A percentile compares a stretch with the other conserved stretches of the same genome.
These are phyloP conservation scores for Didymella segeticola DNA, from an alignment of 2,329 filamentous ascomycete species.

Conservation along the genomic window DNA sequence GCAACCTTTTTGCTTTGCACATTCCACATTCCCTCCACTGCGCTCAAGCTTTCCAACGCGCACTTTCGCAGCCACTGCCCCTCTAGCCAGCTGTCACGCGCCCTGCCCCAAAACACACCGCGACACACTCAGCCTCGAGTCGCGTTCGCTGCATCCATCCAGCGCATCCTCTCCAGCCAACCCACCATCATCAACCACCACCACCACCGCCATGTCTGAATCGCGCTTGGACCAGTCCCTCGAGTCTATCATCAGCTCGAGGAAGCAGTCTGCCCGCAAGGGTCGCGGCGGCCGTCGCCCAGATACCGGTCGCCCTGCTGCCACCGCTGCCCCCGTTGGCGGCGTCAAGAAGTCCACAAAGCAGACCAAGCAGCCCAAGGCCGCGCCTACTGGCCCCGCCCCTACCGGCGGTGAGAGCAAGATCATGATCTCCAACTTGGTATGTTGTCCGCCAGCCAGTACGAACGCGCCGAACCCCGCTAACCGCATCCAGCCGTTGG, in stretches of 20 bases:
- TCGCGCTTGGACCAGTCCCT: slow-evolving; percentile 96
- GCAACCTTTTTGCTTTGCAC: slow-evolving; percentile 18
- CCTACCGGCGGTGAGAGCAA: slow-evolving; percentile 79
- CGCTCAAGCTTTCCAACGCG: slow-evolving; percentile 19
- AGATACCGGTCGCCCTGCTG: slow-evolving; percentile 58
- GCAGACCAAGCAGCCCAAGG: slow-evolving; percentile 64
- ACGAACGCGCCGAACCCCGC: slow-evolving; percentile 27
- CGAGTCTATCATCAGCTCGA: slow-evolving; percentile 92
- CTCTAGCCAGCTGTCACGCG: slow-evolving; percentile 25
- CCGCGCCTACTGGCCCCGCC: slow-evolving; percentile 69
- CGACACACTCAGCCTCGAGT: slow-evolving; percentile 24
- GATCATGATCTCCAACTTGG: slow-evolving; percentile 98
- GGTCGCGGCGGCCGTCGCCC: slow-evolving; percentile 56
- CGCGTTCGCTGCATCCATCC: slow-evolving; percentile 23
- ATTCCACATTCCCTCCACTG: slow-evolving; percentile 12
- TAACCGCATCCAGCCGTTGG: slow-evolving; percentile 77
- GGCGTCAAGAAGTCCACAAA: slow-evolving; percentile 82
- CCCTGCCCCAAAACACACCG: slow-evolving; percentile 25
- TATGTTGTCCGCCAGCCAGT: slow-evolving; percentile 63
- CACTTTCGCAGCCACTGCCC: slow-evolving; percentile 23
- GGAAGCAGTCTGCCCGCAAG: slow-evolving; percentile 60
- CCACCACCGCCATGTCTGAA: slow-evolving; percentile 31
- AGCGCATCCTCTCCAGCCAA: slow-evolving; percentile 16
- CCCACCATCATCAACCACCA: slow-evolving; percentile 8
- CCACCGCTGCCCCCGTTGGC: slow-evolving; percentile 75